phyloP scores from a whole-genome alignment of 1,284 basidiomycete genomes.

The Puccinia novopanici region DNA sequence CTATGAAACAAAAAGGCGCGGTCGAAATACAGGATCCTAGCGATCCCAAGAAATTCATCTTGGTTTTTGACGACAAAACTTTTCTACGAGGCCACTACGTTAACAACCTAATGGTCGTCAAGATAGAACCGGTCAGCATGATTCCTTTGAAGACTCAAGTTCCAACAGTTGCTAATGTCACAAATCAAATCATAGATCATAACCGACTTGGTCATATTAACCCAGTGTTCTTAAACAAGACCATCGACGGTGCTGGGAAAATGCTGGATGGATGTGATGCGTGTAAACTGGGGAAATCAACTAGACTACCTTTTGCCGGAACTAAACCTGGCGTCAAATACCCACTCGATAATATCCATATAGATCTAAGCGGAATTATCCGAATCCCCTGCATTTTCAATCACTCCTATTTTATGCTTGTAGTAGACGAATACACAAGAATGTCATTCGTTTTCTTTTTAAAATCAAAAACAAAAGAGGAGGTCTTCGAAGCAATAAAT shows the following conservation, averaged over 20 bases:
- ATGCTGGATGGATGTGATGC: neutral
- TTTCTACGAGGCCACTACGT: neutral
- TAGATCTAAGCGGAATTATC: neutral
- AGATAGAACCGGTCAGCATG: slow-evolving; percentile 20
- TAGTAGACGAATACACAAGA: neutral
- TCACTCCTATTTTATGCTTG: neutral
- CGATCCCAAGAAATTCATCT: neutral
- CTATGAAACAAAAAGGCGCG: neutral
- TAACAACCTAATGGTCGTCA: slow-evolving; percentile 5
- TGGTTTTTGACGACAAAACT: neutral
- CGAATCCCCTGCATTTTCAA: too few species aligned
- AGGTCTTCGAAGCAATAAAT: too few species aligned
- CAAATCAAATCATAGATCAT: neutral
- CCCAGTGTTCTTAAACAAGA: neutral
- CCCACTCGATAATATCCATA: slow-evolving; percentile 13
- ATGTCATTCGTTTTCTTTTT: neutral
- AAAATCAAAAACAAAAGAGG: slow-evolving; percentile 24
- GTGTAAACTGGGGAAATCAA: neutral
- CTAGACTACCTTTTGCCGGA: neutral
- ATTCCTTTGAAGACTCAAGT: neutral
- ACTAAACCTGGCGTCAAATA: neutral
- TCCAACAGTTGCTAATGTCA: neutral
- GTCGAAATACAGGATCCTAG: neutral
- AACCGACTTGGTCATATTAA: slow-evolving; percentile 22
- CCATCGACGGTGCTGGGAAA: neutral